phyloP scores from a whole-genome alignment of 2,329 filamentous ascomycete genomes.

The Hymenoscyphus infarciens region DNA sequence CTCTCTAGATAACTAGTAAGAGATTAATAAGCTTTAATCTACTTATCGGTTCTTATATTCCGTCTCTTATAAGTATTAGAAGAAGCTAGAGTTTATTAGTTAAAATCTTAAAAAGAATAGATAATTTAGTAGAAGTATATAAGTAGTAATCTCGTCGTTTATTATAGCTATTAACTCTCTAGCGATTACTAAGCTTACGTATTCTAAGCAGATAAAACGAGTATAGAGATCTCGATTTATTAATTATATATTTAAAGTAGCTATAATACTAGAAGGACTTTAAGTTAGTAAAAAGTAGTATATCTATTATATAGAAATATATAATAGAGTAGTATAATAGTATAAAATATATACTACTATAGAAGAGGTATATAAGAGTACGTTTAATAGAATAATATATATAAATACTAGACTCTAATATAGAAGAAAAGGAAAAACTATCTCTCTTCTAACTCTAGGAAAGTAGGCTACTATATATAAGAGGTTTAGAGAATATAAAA shows the following conservation, averaged over 20 bases:
- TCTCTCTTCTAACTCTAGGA: too few relatives aligned
- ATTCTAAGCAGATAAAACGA: background rate
- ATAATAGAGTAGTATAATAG: constrained; percentile 12
- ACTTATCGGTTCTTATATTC: constrained; percentile 17
- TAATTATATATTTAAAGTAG: constrained; percentile 24
- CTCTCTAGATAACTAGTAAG: background rate
- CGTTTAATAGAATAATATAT: too few relatives aligned
- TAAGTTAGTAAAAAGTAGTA: background rate
- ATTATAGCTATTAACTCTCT: background rate
- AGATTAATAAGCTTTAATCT: background rate
- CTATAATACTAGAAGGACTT: constrained; percentile 20
- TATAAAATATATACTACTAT: too few relatives aligned
- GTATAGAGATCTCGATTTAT: constrained; percentile 12
- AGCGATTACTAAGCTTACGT: background rate
- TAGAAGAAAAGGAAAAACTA: too few relatives aligned
- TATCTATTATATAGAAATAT: background rate
- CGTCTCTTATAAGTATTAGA: constrained; percentile 17
- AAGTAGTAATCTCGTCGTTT: background rate
- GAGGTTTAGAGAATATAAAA: too few relatives aligned
- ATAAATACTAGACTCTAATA: too few relatives aligned
- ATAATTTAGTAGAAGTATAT: background rate
- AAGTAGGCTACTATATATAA: too few relatives aligned
- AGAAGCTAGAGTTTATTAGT: constrained; percentile 8
- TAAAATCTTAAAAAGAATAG: background rate
- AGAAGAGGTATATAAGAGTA: too few relatives aligned